Percentiles rank a stretch among this genome's conserved stretches.
Evolutionary conservation across 208 protist species (phyloP).

Genomic region (Leishmania arabica): DNA sequence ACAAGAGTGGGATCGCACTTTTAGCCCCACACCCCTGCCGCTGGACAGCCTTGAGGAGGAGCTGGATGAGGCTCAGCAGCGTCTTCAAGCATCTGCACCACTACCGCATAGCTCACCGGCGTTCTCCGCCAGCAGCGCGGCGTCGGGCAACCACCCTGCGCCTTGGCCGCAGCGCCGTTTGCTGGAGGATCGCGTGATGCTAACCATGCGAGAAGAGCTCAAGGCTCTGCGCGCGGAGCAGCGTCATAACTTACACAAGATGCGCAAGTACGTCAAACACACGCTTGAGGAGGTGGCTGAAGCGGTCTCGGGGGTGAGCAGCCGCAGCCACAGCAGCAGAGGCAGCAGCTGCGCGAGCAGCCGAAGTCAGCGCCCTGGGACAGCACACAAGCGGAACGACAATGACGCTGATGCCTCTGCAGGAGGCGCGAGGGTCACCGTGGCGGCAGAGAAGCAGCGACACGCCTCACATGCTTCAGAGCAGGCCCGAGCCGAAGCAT

Average conservation of each 20-base stretch:
- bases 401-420: background rate
- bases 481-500: no score
- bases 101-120: background rate
- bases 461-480: background rate
- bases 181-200: background rate
- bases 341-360: slow-evolving; percentile 3
- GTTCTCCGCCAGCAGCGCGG: background rate
- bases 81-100: slow-evolving; percentile 1
- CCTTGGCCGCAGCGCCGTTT: background rate
- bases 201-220: slow-evolving; percentile 20
- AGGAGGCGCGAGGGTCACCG: background rate
- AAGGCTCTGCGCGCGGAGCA: slow-evolving; percentile 22
- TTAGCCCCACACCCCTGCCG: background rate
- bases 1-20: slow-evolving; percentile 9
- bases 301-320: background rate
- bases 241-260: slow-evolving; percentile 12
- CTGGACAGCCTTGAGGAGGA: slow-evolving; percentile 4
- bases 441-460: background rate
- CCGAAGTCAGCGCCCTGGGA: background rate
- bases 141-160: background rate
- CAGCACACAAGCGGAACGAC: background rate
- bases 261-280: slow-evolving; percentile 17
- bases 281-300: slow-evolving; percentile 12
- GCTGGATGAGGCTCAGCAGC: slow-evolving; percentile 6
- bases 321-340: slow-evolving; percentile 9